These are phyloP conservation scores for Planoprotostelium fungivorum DNA, from an alignment of 78 protist species.

Conservation along the genomic window DNA sequence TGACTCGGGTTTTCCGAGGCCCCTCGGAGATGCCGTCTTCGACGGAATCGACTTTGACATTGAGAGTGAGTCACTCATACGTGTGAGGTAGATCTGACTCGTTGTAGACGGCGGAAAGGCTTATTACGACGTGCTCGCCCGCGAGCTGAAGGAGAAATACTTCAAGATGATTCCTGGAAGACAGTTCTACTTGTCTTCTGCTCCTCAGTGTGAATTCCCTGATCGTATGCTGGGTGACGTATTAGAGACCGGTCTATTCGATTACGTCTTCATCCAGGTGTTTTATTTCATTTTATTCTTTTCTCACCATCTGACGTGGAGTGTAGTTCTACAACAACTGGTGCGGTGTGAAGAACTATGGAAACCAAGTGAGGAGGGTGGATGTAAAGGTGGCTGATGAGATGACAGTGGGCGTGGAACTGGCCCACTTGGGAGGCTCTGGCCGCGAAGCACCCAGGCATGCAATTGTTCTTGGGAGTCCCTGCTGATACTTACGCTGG, in stretches of 20 bases:
- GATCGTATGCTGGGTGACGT: not conserved
- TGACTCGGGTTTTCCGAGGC: not conserved
- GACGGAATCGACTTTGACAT: not conserved
- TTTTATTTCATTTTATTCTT: no score
- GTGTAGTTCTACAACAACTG: constrained; percentile 1
- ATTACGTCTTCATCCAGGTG: not conserved
- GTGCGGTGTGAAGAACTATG: not conserved
- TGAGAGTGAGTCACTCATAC: not conserved
- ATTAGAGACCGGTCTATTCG: not conserved
- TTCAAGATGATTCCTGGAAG: not conserved
- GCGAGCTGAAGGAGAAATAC: not conserved
- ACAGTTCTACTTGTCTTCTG: not conserved
- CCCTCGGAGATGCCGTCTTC: not conserved
- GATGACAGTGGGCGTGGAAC: not conserved
- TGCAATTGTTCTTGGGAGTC: not conserved
- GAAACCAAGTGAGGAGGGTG: no score
- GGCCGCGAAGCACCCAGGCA: not conserved
- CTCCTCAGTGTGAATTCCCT: not conserved
- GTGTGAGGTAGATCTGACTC: not conserved
- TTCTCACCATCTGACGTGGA: no score
- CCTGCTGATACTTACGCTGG: not conserved
- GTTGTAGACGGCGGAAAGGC: not conserved
- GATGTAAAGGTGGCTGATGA: no score
- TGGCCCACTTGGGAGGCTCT: not conserved
- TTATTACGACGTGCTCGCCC: not conserved